A percentile compares a stretch with the other conserved stretches of the same genome.
These are phyloP conservation scores for Isoetes engelmannii DNA, from an alignment of 83 land plant species.

Conservation along the genomic window DNA sequence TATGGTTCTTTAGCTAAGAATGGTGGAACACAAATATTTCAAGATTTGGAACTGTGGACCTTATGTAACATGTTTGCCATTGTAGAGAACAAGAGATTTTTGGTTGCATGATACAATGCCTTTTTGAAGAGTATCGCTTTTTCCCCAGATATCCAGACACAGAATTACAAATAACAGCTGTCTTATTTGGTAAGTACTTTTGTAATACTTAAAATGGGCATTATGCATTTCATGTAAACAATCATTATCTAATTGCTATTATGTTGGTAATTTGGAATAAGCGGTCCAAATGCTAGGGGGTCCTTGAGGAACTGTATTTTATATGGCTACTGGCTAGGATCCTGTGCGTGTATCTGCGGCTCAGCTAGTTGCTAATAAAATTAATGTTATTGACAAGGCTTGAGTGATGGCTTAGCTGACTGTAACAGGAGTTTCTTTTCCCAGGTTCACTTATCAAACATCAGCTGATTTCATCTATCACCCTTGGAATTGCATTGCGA, in stretches of 20 bases:
- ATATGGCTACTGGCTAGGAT: background rate
- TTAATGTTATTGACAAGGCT: background rate
- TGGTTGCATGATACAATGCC: conserved; percentile 74
- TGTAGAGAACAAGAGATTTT: conserved; percentile 74
- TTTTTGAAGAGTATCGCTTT: conserved; percentile 93
- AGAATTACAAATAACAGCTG: conserved; percentile 69
- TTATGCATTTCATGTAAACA: too few species aligned
- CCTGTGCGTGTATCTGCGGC: background rate
- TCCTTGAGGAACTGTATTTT: too few species aligned
- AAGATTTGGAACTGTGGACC: background rate
- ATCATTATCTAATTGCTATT: too few species aligned
- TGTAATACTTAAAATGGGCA: background rate
- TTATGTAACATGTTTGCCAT: background rate
- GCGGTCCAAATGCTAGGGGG: too few species aligned
- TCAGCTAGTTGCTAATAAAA: background rate
- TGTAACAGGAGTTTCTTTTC: background rate
- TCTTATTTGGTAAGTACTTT: conserved; percentile 69
- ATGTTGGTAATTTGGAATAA: too few species aligned
- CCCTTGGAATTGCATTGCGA: conserved; percentile 80
- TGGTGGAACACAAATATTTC: background rate
- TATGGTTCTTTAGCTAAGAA: background rate
- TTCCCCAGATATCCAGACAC: conserved; percentile 85
- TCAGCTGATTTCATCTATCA: conserved; percentile 71
- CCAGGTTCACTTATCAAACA: conserved; percentile 87
- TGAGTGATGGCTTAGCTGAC: background rate